Conservation (phyloP, 257 asterid genomes). For the Eucommia ulmoides region DNA sequence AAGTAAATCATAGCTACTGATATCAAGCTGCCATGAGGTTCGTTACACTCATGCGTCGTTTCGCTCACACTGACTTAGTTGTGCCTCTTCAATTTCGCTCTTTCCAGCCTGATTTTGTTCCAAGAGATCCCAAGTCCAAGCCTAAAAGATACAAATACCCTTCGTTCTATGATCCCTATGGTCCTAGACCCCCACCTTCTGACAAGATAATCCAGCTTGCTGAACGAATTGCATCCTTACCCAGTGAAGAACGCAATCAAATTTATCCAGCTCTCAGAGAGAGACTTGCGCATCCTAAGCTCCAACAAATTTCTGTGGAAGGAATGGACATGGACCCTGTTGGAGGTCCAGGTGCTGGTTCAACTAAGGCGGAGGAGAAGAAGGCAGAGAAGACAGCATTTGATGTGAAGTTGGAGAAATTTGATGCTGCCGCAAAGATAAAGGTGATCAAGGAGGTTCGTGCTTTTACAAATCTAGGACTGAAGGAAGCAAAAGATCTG, state of each 20-base stretch:
- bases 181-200: neutral
- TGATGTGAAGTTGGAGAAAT: neutral
- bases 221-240: neutral
- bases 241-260: neutral
- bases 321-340: neutral
- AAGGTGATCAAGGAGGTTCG: neutral
- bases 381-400: neutral
- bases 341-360: neutral
- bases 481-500: neutral
- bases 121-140: neutral
- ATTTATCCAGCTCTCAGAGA: neutral
- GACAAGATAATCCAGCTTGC: neutral
- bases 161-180: neutral
- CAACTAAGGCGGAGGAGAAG: neutral
- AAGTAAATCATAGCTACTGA: too few relatives aligned
- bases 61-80: too few relatives aligned
- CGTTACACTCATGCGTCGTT: too few relatives aligned
- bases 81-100: neutral
- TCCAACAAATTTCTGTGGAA: neutral
- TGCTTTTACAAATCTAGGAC: neutral
- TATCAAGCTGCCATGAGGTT: too few relatives aligned
- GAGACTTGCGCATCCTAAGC: neutral
- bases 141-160: neutral
- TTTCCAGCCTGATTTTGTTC: neutral
- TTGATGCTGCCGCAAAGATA: neutral